Percentiles rank a stretch among this genome's conserved stretches.
Evolutionary conservation across 768 basidiomycete species (phyloP).

Genomic region (Agaricus subrufescens): DNA sequence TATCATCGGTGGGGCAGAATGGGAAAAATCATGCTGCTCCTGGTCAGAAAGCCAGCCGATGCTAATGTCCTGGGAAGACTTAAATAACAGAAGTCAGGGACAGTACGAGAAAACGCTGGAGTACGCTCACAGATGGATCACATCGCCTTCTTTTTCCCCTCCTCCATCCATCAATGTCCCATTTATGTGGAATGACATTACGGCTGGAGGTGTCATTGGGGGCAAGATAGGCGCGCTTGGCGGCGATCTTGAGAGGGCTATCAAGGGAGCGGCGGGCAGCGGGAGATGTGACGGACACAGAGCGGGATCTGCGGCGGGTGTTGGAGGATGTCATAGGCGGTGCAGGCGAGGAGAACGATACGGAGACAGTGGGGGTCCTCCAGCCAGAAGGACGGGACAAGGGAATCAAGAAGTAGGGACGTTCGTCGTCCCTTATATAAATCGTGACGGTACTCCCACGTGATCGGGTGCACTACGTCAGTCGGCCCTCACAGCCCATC

Average conservation of each 20-base stretch:
- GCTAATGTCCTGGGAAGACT: conserved; percentile 1
- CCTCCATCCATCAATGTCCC: conserved; percentile 50
- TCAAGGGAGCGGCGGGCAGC: conserved; percentile 21
- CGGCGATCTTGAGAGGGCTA: conserved; percentile 34
- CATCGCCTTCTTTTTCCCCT: conserved; percentile 51
- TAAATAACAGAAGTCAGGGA: neutral
- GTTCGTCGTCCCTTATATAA: neutral
- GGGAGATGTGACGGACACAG: conserved; percentile 32
- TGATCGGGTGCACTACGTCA: neutral
- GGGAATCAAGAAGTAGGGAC: neutral
- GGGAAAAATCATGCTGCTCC: conserved; percentile 24
- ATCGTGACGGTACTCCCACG: neutral
- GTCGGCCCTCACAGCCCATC: no score
- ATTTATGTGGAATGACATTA: conserved; percentile 31
- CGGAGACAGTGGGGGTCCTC: neutral
- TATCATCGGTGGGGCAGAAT: conserved; percentile 11
- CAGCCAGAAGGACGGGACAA: neutral
- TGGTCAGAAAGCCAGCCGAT: conserved; percentile 6
- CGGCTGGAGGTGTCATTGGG: conserved; percentile 23
- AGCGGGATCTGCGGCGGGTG: conserved; percentile 52
- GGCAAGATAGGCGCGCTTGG: conserved; percentile 47
- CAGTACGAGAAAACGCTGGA: neutral
- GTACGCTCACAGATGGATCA: conserved; percentile 35
- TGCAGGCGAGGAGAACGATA: conserved; percentile 19
- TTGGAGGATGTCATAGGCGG: conserved; percentile 22